phyloP scores from a whole-genome alignment of 371 early-diverging fungal species.

The Smittium mucronatum region DNA sequence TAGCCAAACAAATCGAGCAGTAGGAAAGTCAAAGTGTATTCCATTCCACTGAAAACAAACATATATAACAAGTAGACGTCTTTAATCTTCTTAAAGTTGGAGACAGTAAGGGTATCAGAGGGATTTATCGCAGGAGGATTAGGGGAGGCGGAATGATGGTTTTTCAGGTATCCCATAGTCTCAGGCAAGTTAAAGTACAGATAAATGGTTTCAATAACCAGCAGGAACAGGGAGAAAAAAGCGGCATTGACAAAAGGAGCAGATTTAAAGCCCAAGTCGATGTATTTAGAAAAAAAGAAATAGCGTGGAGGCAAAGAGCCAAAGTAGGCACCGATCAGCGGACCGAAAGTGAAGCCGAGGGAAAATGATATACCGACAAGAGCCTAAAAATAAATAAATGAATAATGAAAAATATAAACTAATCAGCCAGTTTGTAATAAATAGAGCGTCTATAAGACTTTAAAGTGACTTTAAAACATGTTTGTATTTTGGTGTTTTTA shows the following conservation, averaged over 20 bases:
- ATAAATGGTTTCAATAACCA: conserved; percentile 66
- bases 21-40: conserved; percentile 92
- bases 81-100: conserved; percentile 15
- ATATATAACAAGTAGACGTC: conserved; percentile 68
- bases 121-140: neutral
- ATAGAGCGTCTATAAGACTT: too few species aligned
- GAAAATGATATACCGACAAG: conserved; percentile 94
- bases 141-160: conserved; percentile 19
- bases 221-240: conserved; percentile 62
- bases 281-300: neutral
- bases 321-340: conserved; percentile 84
- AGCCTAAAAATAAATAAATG: too few species aligned
- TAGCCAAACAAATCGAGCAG: conserved; percentile 82
- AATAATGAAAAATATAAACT: too few species aligned
- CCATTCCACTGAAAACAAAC: conserved; percentile 93
- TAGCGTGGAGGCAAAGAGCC: conserved; percentile 41
- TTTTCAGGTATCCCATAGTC: conserved; percentile 41
- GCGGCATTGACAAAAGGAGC: conserved; percentile 46
- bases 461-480: too few species aligned
- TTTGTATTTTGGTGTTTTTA: too few species aligned
- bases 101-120: neutral
- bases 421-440: too few species aligned
- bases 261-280: neutral
- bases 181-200: conserved; percentile 64
- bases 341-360: conserved; percentile 90